Evolutionary conservation across 192 early-diverging fungal genomes (phyloP).

Genomic region (Entomortierella chlamydospora): DNA sequence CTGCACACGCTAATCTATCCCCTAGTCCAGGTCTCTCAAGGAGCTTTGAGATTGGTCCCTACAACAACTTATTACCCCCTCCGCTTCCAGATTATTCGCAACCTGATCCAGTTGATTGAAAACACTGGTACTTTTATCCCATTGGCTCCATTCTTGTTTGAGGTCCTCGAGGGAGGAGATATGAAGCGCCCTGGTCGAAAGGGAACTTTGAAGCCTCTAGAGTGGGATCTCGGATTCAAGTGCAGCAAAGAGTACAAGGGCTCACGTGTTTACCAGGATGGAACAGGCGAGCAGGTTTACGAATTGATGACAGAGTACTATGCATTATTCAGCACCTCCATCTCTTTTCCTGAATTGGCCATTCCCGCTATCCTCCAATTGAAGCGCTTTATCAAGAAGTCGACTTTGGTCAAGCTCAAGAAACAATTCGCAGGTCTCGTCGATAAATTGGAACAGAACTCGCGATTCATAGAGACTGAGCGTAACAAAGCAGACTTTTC

Average conservation of each 20-base stretch:
- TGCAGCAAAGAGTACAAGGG: constrained; percentile 86
- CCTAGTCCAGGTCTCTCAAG: constrained; percentile 82
- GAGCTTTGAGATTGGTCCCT: constrained; percentile 85
- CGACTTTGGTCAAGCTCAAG: constrained; percentile 79
- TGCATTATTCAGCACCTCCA: constrained; percentile 75
- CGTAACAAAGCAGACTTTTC: constrained; percentile 75
- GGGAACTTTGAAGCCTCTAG: constrained; percentile 86
- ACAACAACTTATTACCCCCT: constrained; percentile 93
- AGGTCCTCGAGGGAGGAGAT: constrained; percentile 84
- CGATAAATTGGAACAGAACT: constrained; percentile 89
- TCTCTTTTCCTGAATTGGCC: constrained; percentile 95
- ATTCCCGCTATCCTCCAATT: constrained; percentile 89
- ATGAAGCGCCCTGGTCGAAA: constrained; percentile 77
- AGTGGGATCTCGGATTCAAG: constrained; percentile 82
- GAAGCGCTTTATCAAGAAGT: constrained; percentile 86
- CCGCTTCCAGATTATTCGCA: constrained; percentile 85
- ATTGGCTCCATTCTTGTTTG: constrained; percentile 84
- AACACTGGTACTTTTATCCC: constrained; percentile 88
- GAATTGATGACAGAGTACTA: constrained; percentile 82
- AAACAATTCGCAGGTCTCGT: constrained; percentile 86
- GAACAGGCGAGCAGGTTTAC: constrained; percentile 84
- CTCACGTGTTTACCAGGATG: constrained; percentile 86
- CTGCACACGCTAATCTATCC: constrained; percentile 89
- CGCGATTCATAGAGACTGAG: constrained; percentile 77
- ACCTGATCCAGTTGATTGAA: constrained; percentile 76